Evolutionary conservation across 345 rosid species (phyloP).

Genomic region (Cochlearia excelsa): DNA sequence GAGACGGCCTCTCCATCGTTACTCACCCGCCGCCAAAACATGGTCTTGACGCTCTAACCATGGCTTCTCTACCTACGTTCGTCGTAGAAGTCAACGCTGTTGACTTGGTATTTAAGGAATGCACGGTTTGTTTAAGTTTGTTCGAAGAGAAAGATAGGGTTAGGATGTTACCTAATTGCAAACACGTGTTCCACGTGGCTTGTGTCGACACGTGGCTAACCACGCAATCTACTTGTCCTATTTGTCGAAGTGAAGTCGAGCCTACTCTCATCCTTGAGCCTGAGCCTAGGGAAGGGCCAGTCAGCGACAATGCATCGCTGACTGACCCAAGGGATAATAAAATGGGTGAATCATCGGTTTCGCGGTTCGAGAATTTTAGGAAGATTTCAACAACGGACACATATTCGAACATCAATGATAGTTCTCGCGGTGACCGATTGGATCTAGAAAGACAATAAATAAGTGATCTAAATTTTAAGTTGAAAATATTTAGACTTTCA

Average conservation of each 20-base stretch:
- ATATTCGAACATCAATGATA: constrained; percentile 35
- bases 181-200: constrained; percentile 62
- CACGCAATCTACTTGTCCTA: constrained; percentile 61
- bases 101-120: constrained; percentile 37
- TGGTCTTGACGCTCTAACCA: constrained; percentile 50
- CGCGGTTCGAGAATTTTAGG: constrained; percentile 45
- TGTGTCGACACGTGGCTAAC: constrained; percentile 73
- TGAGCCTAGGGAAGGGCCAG: constrained; percentile 44
- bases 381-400: constrained; percentile 45
- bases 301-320: constrained; percentile 31
- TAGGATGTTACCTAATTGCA: constrained; percentile 65
- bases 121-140: constrained; percentile 65
- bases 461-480: no score
- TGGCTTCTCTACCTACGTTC: constrained; percentile 55
- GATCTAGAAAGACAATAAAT: constrained; percentile 34
- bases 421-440: constrained; percentile 28
- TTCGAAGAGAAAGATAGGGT: constrained; percentile 64
- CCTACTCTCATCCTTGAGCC: constrained; percentile 53
- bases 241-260: constrained; percentile 73
- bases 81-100: constrained; percentile 23
- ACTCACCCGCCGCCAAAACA: constrained; percentile 41
- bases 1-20: constrained; percentile 2
- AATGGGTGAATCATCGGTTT: constrained; percentile 41
- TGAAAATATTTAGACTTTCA: no score
- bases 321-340: constrained; percentile 32